These are phyloP conservation scores for Pseudocercospora macadamiae DNA, from an alignment of 2,329 filamentous ascomycete species.

Conservation along the genomic window DNA sequence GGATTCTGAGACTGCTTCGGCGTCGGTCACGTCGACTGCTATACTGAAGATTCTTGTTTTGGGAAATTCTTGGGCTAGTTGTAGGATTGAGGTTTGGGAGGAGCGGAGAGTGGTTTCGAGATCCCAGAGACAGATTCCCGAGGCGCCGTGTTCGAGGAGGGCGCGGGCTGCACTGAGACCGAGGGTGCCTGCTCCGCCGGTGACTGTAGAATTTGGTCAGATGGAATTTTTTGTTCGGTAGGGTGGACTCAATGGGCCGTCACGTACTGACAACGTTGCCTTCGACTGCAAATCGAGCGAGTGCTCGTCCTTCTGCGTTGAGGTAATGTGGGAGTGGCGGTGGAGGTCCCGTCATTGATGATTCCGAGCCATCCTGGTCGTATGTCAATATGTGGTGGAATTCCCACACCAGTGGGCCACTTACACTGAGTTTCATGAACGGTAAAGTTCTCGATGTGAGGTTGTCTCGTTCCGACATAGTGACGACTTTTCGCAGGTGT, in stretches of 20 bases:
- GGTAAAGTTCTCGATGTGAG: conserved; percentile 50
- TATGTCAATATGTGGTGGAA: no score
- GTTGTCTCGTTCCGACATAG: conserved; percentile 45
- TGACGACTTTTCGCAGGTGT: conserved; percentile 5
- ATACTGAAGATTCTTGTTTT: conserved; percentile 53
- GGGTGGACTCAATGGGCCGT: background rate
- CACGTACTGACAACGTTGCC: conserved; percentile 57
- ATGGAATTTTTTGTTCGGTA: background rate
- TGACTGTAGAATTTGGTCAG: conserved; percentile 48
- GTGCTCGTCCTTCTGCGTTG: conserved; percentile 46
- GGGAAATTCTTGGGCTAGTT: conserved; percentile 60
- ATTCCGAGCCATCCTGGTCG: conserved; percentile 40
- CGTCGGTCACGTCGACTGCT: conserved; percentile 63
- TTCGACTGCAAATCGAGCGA: conserved; percentile 54
- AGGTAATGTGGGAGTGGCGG: conserved; percentile 47
- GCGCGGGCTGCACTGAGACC: conserved; percentile 62
- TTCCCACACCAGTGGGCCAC: no score
- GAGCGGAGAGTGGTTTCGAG: conserved; percentile 49
- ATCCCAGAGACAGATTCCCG: conserved; percentile 64
- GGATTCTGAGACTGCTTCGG: conserved; percentile 49
- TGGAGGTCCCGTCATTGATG: conserved; percentile 51
- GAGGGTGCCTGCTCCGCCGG: conserved; percentile 68
- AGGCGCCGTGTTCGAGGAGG: conserved; percentile 69
- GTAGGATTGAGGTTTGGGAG: conserved; percentile 47
- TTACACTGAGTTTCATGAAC: conserved; percentile 52